phyloP scores from a whole-genome alignment of 1,284 basidiomycete species.

The Leccinum olivaceoglutinosum region DNA sequence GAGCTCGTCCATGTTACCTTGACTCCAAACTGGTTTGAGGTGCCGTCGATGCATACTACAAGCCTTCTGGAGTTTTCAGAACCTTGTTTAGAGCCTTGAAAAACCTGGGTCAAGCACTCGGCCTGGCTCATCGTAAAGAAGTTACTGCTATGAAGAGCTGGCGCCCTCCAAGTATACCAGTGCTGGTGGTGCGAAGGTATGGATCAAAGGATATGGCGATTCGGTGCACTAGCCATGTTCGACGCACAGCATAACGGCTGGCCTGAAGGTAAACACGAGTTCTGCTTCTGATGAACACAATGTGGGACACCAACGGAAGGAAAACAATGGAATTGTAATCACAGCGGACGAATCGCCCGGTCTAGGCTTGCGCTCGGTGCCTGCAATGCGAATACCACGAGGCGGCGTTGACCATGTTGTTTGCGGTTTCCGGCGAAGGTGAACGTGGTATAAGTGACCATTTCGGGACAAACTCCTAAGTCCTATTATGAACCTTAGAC shows the following conservation, averaged over 20 bases:
- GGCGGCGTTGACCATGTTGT: not conserved
- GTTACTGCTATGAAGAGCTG: not conserved
- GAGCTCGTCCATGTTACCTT: conserved; percentile 18
- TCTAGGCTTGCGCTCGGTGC: not conserved
- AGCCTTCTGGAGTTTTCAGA: conserved; percentile 22
- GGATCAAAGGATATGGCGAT: not conserved
- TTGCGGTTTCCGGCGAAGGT: not conserved
- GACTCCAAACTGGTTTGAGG: conserved; percentile 31
- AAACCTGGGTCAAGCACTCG: not conserved
- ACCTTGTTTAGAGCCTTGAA: conserved; percentile 4
- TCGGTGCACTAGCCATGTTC: not conserved
- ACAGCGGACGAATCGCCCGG: not conserved
- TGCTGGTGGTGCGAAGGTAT: not conserved
- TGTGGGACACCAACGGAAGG: conserved; percentile 6
- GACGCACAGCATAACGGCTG: not conserved
- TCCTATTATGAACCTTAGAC: too few species aligned
- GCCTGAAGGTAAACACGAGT: conserved; percentile 11
- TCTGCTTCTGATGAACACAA: conserved; percentile 6
- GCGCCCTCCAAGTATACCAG: conserved; percentile 2
- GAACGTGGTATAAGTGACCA: not conserved
- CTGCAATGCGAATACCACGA: conserved; percentile 2
- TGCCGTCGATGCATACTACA: conserved; percentile 35
- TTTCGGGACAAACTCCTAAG: not conserved
- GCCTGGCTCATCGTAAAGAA: conserved; percentile 5
- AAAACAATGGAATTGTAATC: not conserved